A percentile compares a stretch with the other conserved stretches of the same genome.
phyloP scores from a whole-genome alignment of 2,329 filamentous ascomycete genomes.

The Parascedosporium putredinis region DNA sequence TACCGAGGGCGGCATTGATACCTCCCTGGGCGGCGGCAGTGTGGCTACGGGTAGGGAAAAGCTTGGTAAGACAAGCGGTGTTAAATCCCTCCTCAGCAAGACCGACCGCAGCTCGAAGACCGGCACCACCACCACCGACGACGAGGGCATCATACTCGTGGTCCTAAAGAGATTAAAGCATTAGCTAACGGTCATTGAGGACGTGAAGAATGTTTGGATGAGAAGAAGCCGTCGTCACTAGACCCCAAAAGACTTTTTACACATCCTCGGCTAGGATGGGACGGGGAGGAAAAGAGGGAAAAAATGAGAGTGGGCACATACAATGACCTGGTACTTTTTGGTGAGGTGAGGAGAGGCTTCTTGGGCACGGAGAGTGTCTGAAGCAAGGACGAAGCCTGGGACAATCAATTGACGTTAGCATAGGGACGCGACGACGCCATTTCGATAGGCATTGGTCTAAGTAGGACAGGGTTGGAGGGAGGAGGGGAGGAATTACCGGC shows the following conservation, averaged over 20 bases:
- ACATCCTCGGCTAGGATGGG: too few species aligned
- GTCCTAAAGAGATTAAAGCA: conserved; percentile 51
- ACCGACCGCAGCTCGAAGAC: conserved; percentile 74
- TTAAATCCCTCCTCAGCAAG: conserved; percentile 83
- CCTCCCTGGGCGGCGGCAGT: conserved; percentile 75
- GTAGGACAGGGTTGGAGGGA: neutral
- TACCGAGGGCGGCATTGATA: conserved; percentile 81
- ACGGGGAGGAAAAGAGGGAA: conserved; percentile 4
- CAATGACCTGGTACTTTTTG: conserved; percentile 89
- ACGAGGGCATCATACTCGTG: conserved; percentile 98
- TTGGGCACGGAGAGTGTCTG: conserved; percentile 79
- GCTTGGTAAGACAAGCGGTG: conserved; percentile 78
- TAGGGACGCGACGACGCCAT: neutral
- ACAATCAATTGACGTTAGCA: neutral
- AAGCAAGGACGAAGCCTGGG: conserved; percentile 74
- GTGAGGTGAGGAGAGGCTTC: conserved; percentile 81
- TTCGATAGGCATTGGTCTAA: neutral
- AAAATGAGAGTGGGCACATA: conserved; percentile 38
- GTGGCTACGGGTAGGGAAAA: conserved; percentile 77
- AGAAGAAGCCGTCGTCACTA: too few species aligned
- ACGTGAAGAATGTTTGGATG: neutral
- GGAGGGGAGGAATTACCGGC: conserved; percentile 42
- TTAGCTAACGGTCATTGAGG: too few species aligned
- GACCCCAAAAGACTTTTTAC: too few species aligned
- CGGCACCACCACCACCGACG: conserved; percentile 73